These are phyloP conservation scores for Trypethelium eluteriae DNA, from an alignment of 495 filamentous ascomycete species.

Conservation along the genomic window DNA sequence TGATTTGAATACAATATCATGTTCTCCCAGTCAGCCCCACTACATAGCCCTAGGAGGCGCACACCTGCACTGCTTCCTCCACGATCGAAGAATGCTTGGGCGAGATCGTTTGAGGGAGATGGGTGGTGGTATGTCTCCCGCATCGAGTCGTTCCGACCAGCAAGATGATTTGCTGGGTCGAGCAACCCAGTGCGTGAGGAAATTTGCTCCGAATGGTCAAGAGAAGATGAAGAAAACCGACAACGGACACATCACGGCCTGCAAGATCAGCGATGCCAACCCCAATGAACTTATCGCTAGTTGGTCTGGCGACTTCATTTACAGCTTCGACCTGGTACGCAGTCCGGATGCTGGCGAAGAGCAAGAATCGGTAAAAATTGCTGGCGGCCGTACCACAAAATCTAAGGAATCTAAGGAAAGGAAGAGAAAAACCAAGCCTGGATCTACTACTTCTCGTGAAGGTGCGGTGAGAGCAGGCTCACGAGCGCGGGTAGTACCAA, in stretches of 20 bases:
- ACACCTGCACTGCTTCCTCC: constrained; percentile 67
- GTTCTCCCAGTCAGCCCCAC: constrained; percentile 63
- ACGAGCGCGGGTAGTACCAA: constrained; percentile 38
- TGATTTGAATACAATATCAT: constrained; percentile 69
- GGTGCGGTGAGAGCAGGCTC: constrained; percentile 38
- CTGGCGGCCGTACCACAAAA: constrained; percentile 27
- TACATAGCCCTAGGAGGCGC: constrained; percentile 70
- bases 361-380: constrained; percentile 20
- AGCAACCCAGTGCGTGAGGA: constrained; percentile 62
- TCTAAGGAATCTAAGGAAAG: constrained; percentile 39
- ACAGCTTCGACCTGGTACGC: constrained; percentile 63
- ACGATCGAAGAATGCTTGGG: constrained; percentile 67
- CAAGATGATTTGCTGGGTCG: constrained; percentile 54
- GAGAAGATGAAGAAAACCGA: constrained; percentile 45
- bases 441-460: constrained; percentile 42
- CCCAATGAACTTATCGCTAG: constrained; percentile 68
- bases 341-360: constrained; percentile 50
- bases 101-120: constrained; percentile 49
- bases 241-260: constrained; percentile 65
- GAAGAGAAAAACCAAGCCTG: constrained; percentile 52
- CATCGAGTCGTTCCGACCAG: constrained; percentile 30
- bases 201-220: constrained; percentile 58
- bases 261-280: constrained; percentile 70
- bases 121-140: constrained; percentile 41
- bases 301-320: constrained; percentile 70